Evolutionary conservation across 2,329 filamentous ascomycete species (phyloP), one percentile per base, ranked within the genome.

Genomic region (Ascochyta rabiei): DNA sequence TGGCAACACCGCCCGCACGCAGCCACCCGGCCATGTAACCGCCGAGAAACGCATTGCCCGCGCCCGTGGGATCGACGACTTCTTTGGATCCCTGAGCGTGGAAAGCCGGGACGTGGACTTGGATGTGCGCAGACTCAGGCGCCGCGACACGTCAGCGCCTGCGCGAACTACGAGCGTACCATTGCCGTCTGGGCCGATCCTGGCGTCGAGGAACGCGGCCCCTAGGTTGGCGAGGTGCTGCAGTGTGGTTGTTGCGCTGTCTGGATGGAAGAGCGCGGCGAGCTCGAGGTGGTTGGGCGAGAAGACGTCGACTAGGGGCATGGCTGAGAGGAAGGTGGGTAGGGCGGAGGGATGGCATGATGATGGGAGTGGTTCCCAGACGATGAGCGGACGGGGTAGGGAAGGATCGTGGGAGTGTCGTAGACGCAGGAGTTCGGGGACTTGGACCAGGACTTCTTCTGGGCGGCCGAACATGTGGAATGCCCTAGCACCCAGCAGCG

Each of bases 231-330:
- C 5, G 56, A 48, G 8, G 12, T 15, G n/a, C 16, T 15, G 6
- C 4, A 37, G 16, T 5, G 30, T 34, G 12, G 15, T n/a, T 8
- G 37, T 2, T 48, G 1, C 19, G 19, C 2, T 31, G 19, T 15
- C 13, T 12, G 18, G 5, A 35, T 6, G 24, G 19, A 66, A 63
- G 7, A 69, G n/a, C 1, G 48, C 51, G 2, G 42, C 23, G 4
- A 65, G 28, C 49, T 69, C 64, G 21, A 67, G 30, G 43, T 67
- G 64, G 48, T 69, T 69, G 3, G 64, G 64, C 28, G 63, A 69
- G 51, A 67, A 66, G 6, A 69, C 53, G 37, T 66, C 57, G 21
- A 66, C 64, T 4, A 61, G 31, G 19, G 54, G 55, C 39, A 57
- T 61, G 4, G 66, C 62, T 28, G 56, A 21, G 1, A 56, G 19